Conservation (phyloP, 2,329 filamentous ascomycete genomes). For the Seiridium cupressi region DNA sequence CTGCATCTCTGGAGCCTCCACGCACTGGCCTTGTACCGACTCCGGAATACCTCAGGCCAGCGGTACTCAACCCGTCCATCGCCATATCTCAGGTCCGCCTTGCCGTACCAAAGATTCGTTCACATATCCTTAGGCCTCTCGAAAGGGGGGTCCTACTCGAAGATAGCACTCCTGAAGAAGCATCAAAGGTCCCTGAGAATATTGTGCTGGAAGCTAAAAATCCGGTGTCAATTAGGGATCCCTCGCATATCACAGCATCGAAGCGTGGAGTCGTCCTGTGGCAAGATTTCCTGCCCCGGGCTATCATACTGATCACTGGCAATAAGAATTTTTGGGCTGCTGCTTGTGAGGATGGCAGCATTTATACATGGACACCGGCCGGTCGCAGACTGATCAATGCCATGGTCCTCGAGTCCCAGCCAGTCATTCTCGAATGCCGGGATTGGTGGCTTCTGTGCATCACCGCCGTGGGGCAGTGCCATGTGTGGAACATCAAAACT, state of each 20-base stretch:
- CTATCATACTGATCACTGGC: constrained; percentile 86
- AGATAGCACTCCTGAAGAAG: constrained; percentile 56
- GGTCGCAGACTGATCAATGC: constrained; percentile 83
- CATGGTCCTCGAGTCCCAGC: constrained; percentile 84
- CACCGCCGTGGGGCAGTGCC: constrained; percentile 81
- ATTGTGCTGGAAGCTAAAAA: constrained; percentile 88
- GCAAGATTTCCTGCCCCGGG: constrained; percentile 88
- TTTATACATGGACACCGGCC: constrained; percentile 91
- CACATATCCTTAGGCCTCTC: constrained; percentile 77
- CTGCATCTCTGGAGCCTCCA: constrained; percentile 62
- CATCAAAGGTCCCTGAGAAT: constrained; percentile 63
- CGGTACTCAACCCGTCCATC: constrained; percentile 79
- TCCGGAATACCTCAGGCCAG: constrained; percentile 84
- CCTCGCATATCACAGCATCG: constrained; percentile 77
- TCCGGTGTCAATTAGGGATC: constrained; percentile 73
- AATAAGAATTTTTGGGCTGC: constrained; percentile 90
- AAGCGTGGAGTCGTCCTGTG: constrained; percentile 80
- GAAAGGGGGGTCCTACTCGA: constrained; percentile 62
- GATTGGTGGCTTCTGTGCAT: constrained; percentile 89
- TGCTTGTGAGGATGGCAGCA: constrained; percentile 86
- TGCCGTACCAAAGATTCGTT: constrained; percentile 82
- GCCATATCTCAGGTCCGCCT: constrained; percentile 80
- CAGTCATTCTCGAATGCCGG: constrained; percentile 88
- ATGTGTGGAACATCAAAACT: constrained; percentile 90
- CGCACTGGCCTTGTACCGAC: constrained; percentile 63